Conservation (phyloP, 805 yeast species). For the Scheffersomyces amazonensis region DNA sequence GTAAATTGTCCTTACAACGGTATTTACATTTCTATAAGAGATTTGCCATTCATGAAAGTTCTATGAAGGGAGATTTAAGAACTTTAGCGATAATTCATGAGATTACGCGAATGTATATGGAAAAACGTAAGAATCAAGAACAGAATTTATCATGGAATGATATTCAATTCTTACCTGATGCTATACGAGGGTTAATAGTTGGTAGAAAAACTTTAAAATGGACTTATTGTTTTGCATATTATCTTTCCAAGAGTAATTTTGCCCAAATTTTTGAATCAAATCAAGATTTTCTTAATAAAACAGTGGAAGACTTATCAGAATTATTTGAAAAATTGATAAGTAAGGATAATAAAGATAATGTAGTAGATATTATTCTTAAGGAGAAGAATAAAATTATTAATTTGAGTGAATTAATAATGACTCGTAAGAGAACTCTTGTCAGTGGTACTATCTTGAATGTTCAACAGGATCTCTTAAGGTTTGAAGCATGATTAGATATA, state of each 20-base stretch:
- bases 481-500: slow-evolving; percentile 8
- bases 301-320: slow-evolving; percentile 68
- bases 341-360: slow-evolving; percentile 18
- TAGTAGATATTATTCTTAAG: slow-evolving; percentile 29
- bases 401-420: slow-evolving; percentile 39
- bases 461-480: slow-evolving; percentile 26
- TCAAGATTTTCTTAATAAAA: slow-evolving; percentile 59
- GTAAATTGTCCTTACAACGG: slow-evolving; percentile 52
- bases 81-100: slow-evolving; percentile 62
- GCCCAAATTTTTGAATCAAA: slow-evolving; percentile 67
- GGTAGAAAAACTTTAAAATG: slow-evolving; percentile 82
- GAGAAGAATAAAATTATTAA: slow-evolving; percentile 39
- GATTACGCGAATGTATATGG: slow-evolving; percentile 64
- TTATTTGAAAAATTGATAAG: slow-evolving; percentile 46
- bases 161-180: slow-evolving; percentile 76
- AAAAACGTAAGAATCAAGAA: slow-evolving; percentile 24
- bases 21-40: slow-evolving; percentile 75
- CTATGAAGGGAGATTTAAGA: slow-evolving; percentile 67
- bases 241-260: slow-evolving; percentile 51
- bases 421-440: slow-evolving; percentile 39
- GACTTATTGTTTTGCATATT: slow-evolving; percentile 83
- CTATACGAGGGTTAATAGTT: slow-evolving; percentile 58
- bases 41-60: slow-evolving; percentile 71
- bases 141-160: slow-evolving; percentile 71
- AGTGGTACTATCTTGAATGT: slow-evolving; percentile 44